phyloP scores from a whole-genome alignment of 2,329 filamentous ascomycete species.

The Onygenales sp. region DNA sequence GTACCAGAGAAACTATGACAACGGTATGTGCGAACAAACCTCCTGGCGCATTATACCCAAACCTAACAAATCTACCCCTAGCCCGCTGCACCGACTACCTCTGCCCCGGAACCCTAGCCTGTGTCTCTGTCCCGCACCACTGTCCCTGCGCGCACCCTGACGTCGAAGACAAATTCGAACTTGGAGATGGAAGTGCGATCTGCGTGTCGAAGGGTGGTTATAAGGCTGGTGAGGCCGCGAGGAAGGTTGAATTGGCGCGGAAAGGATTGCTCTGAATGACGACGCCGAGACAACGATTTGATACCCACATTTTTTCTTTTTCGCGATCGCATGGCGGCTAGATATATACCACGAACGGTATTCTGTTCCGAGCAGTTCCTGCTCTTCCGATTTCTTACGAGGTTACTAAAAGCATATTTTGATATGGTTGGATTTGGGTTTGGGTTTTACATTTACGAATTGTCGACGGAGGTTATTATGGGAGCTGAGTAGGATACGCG shows the following conservation, averaged over 20 bases:
- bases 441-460: too few species aligned
- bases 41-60: neutral
- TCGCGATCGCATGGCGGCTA: neutral
- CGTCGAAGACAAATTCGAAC: conserved; percentile 66
- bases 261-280: conserved; percentile 37
- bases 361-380: too few species aligned
- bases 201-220: conserved; percentile 41
- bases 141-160: conserved; percentile 80
- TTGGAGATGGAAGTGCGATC: conserved; percentile 39
- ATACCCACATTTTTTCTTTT: neutral
- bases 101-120: conserved; percentile 86
- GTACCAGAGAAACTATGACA: conserved; percentile 50
- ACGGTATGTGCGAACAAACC: conserved; percentile 5
- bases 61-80: conserved; percentile 25
- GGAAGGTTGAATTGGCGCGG: conserved; percentile 41
- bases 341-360: too few species aligned
- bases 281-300: neutral
- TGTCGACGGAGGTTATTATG: too few species aligned
- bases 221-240: conserved; percentile 35
- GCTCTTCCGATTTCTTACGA: too few species aligned
- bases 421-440: too few species aligned
- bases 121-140: conserved; percentile 93
- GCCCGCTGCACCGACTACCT: conserved; percentile 90
- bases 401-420: too few species aligned
- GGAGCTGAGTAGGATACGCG: too few species aligned